Evolutionary conservation across 345 rosid genomes (phyloP), one percentile per base, ranked within the genome.

Genomic region (Dimocarpus longan): DNA sequence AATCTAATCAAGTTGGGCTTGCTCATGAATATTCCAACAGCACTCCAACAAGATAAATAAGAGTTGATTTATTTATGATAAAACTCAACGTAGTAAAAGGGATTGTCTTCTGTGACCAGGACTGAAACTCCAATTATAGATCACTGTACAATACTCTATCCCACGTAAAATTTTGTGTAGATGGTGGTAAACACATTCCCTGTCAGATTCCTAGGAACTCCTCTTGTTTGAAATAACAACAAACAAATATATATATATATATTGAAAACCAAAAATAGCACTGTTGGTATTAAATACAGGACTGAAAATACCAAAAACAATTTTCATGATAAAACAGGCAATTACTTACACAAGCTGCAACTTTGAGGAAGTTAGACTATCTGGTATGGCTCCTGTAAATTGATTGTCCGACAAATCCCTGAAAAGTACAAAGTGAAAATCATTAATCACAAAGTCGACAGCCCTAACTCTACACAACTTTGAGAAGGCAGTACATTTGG

Each of bases 341-440:
- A 74, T 60, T 26, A 82, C 97, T 85, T 88, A 94, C 98, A 88
- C 90, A 75, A 87, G 91, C 86, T 88, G 94, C 86, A 96, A 85
- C 76, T 84, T 87, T 77, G 98, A 87, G 28, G 87, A 81, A 60
- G 90, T 79, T 72, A 96, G 85, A 84, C 95, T 93, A 80, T 90
- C 93, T 24, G 98, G 98, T 88, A 96, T 93, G 68, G 90, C 82
- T 54, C 99, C 99, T 0, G 93, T 75, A 79, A 94, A 84, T 82
- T 89, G 90, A 86, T 96, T 96, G 76, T 89, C 80, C 56, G 98
- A 93, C 79, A 96, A 90, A 83, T 96, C 99, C 85, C 99, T 94
- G 82, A 78, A 76, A 84, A 57, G 63, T 26, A 75, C 11, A 72
- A 68, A 73, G 9, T 52, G 37, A 52, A 13, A 42, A 67, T 24